These are phyloP conservation scores for Boletus tylopilopsis DNA, from an alignment of 768 basidiomycete genomes.

Conservation along the genomic window DNA sequence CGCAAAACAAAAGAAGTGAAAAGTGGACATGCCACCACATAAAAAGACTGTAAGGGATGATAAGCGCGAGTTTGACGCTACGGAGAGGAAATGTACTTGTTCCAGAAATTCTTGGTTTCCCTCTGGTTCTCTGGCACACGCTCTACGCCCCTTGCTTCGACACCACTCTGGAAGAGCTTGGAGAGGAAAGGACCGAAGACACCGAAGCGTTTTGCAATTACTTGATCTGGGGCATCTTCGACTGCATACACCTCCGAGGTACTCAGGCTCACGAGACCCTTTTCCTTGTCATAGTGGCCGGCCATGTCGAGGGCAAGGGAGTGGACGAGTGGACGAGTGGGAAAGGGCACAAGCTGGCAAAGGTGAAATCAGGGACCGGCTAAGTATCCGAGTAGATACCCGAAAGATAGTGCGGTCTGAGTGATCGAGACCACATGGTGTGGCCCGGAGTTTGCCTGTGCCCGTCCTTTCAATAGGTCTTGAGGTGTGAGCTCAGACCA, in stretches of 20 bases:
- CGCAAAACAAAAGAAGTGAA: neutral
- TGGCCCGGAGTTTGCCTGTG: too few species aligned
- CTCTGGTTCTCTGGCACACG: slow-evolving; percentile 49
- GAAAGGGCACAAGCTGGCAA: neutral
- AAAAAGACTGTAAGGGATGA: slow-evolving; percentile 31
- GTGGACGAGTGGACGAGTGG: neutral
- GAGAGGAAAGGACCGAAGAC: slow-evolving; percentile 30
- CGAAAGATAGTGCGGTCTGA: too few species aligned
- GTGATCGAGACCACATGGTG: too few species aligned
- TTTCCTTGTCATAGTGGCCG: slow-evolving; percentile 19
- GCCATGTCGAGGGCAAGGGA: slow-evolving; percentile 4
- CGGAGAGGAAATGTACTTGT: slow-evolving; percentile 32
- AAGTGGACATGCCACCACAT: slow-evolving; percentile 41
- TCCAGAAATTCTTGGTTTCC: slow-evolving; percentile 42
- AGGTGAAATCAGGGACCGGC: neutral
- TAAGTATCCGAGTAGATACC: neutral
- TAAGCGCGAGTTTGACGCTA: slow-evolving; percentile 1
- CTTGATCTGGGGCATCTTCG: slow-evolving; percentile 28
- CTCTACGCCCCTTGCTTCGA: slow-evolving; percentile 54
- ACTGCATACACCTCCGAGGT: neutral
- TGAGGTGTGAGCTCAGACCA: too few species aligned
- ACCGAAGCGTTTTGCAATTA: slow-evolving; percentile 30
- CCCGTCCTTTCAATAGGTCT: too few species aligned
- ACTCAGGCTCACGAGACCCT: neutral
- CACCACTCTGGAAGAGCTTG: slow-evolving; percentile 43